Conservation (phyloP, 257 asterid species). For the Capsicum rhomboideum region DNA sequence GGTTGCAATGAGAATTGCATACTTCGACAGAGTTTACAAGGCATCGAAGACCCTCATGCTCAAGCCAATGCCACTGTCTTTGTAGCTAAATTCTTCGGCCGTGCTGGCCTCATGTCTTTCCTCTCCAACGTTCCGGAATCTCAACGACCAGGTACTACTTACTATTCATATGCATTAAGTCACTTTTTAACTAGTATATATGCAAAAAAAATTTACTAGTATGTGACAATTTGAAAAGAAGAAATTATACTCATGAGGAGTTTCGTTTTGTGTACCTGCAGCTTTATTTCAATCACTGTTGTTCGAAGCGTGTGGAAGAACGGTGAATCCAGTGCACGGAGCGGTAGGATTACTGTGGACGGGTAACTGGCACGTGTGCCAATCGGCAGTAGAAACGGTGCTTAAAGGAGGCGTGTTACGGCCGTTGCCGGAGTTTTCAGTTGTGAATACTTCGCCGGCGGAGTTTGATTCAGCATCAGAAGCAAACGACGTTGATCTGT, state of each 20-base stretch:
- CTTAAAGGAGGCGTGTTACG: conserved; percentile 53
- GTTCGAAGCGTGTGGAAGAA: conserved; percentile 83
- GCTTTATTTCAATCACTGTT: conserved; percentile 74
- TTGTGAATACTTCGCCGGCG: not conserved
- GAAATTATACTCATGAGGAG: not conserved
- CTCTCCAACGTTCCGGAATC: conserved; percentile 61
- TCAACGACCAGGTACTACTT: conserved; percentile 45
- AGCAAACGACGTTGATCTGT: conserved; percentile 9
- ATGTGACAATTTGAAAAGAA: not conserved
- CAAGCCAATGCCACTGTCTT: conserved; percentile 87
- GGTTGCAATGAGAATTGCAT: conserved; percentile 79
- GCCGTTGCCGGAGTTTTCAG: conserved; percentile 26
- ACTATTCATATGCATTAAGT: not conserved
- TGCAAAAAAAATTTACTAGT: too few relatives aligned
- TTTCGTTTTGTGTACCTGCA: conserved; percentile 10
- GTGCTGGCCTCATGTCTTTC: conserved; percentile 85
- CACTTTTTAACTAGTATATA: too few relatives aligned
- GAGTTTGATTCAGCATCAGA: conserved; percentile 10
- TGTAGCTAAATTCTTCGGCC: conserved; percentile 87
- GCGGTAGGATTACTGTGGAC: conserved; percentile 71
- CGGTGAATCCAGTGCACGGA: conserved; percentile 77
- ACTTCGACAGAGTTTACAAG: conserved; percentile 49
- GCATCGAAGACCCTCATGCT: conserved; percentile 49
- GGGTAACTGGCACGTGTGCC: conserved; percentile 80
- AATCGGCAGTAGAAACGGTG: conserved; percentile 79